phyloP scores from a whole-genome alignment of 352 stramenopile genomes.

The Peronospora belbahrii region DNA sequence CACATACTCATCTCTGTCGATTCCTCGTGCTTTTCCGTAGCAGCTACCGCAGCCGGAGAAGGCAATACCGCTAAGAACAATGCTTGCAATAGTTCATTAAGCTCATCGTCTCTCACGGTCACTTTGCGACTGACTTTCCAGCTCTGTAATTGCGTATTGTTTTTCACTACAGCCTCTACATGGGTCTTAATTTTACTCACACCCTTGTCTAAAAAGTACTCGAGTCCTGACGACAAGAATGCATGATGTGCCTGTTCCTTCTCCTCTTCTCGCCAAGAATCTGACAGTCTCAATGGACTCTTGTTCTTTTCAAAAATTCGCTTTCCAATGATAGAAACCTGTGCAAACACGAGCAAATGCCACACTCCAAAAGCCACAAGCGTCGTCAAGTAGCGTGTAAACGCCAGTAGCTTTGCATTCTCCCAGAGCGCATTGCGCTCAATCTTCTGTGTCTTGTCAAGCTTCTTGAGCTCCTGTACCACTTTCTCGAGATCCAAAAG shows the following conservation, averaged over 20 bases:
- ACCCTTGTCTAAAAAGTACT: conserved; percentile 73
- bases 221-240: conserved; percentile 66
- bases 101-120: conserved; percentile 54
- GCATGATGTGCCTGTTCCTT: conserved; percentile 49
- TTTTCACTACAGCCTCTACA: conserved; percentile 44
- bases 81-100: conserved; percentile 64
- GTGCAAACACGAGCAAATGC: conserved; percentile 75
- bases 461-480: conserved; percentile 62
- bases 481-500: conserved; percentile 62
- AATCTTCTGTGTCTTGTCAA: conserved; percentile 57
- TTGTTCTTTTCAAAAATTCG: conserved; percentile 63
- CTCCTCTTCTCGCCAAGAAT: conserved; percentile 12
- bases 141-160: conserved; percentile 47
- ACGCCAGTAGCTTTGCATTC: conserved; percentile 55
- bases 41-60: conserved; percentile 15
- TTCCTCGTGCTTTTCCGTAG: conserved; percentile 24
- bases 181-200: conserved; percentile 50
- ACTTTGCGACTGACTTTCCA: conserved; percentile 72
- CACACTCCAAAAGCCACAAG: conserved; percentile 68
- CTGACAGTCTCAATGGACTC: background rate
- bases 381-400: conserved; percentile 69
- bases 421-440: conserved; percentile 65
- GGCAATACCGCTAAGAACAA: conserved; percentile 56
- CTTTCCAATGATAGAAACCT: conserved; percentile 72
- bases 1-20: conserved; percentile 33